Base-by-base conservation (phyloP, 2,329 filamentous ascomycete species). In the Beauveria rudraprayagi region DNA sequence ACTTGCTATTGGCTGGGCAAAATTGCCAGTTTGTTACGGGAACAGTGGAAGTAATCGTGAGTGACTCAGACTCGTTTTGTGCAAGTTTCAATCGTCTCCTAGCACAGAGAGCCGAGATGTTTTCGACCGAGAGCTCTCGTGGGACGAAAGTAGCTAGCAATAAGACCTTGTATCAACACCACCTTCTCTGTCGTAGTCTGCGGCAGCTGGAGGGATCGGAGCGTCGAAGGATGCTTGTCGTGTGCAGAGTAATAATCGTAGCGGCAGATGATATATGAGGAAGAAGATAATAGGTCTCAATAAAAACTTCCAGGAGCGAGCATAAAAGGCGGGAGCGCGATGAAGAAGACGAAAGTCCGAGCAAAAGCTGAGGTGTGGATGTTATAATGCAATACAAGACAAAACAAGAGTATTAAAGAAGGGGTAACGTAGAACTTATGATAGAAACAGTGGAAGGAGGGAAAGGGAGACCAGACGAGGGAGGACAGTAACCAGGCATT, bases 211-310 rank as follows among this genome's bases (percentile, higher is more conserved):
- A 37, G 41, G 37, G 11, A 50, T 22, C n/a, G 24, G 40, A 16
- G 50, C 50, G 34, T 2, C 57, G 14, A 28, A 52, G 54, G 34
- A 43, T 28, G 53, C 48, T 28, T 62, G 63, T 63, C 59, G 57
- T 44, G 62, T 61, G 61, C 47, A 30, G 69, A 70, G 73, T 69
- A 70, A 69, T 72, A 72, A 55, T 28, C 34, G 72, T 74, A 75
- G 76, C 77, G 76, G 72, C 76, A 78, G 77, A 75, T 74, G 77
- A 79, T 77, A 77, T 73, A 78, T 73, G 73, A 72, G 72, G 75
- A 77, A 88, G 85, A 84, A 84, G 87, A 83, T 85, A 85, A 86
- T 83, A 86, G 84, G 85, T 87, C 84, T 80, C 85, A 77, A 81
- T 84, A 84, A 87, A 84, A 84, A 85, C 83, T 87, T 87, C 84